Evolutionary conservation across 768 basidiomycete species (phyloP).

Genomic region (Trametes punicea): DNA sequence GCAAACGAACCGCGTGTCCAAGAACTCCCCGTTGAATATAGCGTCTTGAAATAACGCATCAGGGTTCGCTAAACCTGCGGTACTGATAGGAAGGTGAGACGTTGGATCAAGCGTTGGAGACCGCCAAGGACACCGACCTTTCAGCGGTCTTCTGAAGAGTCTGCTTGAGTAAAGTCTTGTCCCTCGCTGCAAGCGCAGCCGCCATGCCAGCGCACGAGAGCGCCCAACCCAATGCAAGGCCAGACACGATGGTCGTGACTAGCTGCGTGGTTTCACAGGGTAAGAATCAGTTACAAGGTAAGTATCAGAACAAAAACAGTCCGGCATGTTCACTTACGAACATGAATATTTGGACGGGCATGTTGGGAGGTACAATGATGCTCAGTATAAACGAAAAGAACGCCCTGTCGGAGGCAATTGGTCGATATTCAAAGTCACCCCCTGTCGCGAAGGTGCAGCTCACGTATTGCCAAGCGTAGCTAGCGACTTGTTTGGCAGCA

Average conservation of each 20-base stretch:
- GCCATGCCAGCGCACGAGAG: constrained; percentile 53
- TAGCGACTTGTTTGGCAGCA: constrained; percentile 39
- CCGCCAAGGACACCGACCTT: constrained; percentile 29
- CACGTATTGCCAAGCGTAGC: constrained; percentile 40
- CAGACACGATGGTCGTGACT: constrained; percentile 44
- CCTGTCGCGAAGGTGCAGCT: constrained; percentile 19
- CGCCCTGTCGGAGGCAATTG: constrained; percentile 27
- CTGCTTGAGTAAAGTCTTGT: constrained; percentile 31
- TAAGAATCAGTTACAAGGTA: no score
- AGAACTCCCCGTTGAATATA: constrained; percentile 48
- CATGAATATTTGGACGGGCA: constrained; percentile 47
- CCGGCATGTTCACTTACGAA: constrained; percentile 42
- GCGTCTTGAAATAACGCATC: constrained; percentile 35
- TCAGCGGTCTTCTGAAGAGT: constrained; percentile 30
- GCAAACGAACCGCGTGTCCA: constrained; percentile 38
- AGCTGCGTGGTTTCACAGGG: constrained; percentile 22
- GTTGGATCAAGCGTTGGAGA: background rate
- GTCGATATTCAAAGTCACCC: background rate
- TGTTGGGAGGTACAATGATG: constrained; percentile 45
- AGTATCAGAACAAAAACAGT: no score
- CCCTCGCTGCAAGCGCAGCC: constrained; percentile 40
- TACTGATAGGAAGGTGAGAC: constrained; percentile 17
- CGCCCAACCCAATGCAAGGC: constrained; percentile 51
- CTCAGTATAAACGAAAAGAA: constrained; percentile 44
- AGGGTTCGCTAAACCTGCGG: constrained; percentile 37